Conservation (phyloP, 129 eudicot genomes). For the Flaveria trinervia region DNA sequence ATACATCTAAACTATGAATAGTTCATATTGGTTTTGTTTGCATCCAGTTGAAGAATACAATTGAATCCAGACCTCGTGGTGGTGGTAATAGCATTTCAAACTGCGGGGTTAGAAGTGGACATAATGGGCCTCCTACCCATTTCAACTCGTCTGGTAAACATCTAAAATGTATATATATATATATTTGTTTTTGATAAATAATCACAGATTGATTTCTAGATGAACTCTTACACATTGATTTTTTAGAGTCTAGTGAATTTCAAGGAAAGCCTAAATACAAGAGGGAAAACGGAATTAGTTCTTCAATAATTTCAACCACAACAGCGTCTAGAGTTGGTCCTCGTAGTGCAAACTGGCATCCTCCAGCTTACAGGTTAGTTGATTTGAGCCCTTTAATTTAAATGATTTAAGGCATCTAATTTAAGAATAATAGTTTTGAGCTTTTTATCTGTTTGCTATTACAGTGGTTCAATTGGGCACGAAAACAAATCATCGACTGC, state of each 20-base stretch:
- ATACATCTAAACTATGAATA: neutral
- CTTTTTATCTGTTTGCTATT: neutral
- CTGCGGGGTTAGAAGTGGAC: conserved; percentile 64
- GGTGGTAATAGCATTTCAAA: conserved; percentile 50
- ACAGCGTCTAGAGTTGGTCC: conserved; percentile 42
- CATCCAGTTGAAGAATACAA: conserved; percentile 66
- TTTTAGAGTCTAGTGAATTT: conserved; percentile 55
- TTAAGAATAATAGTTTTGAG: neutral
- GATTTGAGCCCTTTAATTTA: conserved; percentile 3
- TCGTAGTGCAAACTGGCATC: conserved; percentile 44
- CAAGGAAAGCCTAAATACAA: conserved; percentile 49
- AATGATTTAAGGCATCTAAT: neutral
- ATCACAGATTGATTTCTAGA: neutral
- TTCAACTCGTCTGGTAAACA: conserved; percentile 59
- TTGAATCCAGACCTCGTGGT: conserved; percentile 66
- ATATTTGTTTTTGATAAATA: neutral
- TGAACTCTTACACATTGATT: conserved; percentile 14
- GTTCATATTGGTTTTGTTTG: conserved; percentile 15
- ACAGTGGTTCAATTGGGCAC: conserved; percentile 54
- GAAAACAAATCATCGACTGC: conserved; percentile 39
- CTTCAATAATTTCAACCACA: conserved; percentile 42
- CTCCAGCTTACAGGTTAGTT: conserved; percentile 56
- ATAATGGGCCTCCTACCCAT: conserved; percentile 48
- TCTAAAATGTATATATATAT: neutral
- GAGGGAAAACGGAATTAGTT: conserved; percentile 63